Evolutionary conservation across 1,139 yeast genomes (phyloP).

Genomic region (Kodamaea suecica): DNA sequence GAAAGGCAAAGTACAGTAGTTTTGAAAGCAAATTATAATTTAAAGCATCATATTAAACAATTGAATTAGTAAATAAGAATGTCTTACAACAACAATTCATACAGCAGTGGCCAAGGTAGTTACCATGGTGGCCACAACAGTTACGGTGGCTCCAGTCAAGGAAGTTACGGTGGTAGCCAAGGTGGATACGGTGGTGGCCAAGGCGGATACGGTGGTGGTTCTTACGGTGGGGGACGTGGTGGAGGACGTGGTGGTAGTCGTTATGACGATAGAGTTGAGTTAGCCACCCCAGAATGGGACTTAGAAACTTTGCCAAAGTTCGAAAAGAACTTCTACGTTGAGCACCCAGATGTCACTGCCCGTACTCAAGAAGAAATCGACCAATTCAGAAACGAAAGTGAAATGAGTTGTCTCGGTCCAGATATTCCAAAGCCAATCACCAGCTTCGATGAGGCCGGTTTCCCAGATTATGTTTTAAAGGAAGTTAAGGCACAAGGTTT

Average conservation of each 20-base stretch:
- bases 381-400: slow-evolving; percentile 74
- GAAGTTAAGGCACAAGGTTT: slow-evolving; percentile 93
- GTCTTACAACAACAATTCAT: slow-evolving; percentile 25
- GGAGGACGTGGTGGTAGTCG: slow-evolving; percentile 23
- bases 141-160: slow-evolving; percentile 26
- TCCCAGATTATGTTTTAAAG: slow-evolving; percentile 86
- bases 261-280: slow-evolving; percentile 49
- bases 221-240: slow-evolving; percentile 40
- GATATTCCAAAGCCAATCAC: slow-evolving; percentile 95
- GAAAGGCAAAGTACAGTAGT: too few relatives aligned
- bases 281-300: slow-evolving; percentile 78
- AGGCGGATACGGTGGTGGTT: slow-evolving; percentile 28
- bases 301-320: slow-evolving; percentile 75
- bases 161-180: slow-evolving; percentile 30
- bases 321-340: slow-evolving; percentile 92
- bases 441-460: slow-evolving; percentile 91
- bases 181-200: slow-evolving; percentile 27
- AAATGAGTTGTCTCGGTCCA: slow-evolving; percentile 80
- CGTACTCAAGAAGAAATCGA: slow-evolving; percentile 73
- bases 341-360: slow-evolving; percentile 71
- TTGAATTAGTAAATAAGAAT: slow-evolving; percentile 16
- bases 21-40: too few relatives aligned
- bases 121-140: slow-evolving; percentile 29
- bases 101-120: slow-evolving; percentile 23
- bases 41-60: too few relatives aligned